A percentile compares a stretch with the other conserved stretches of the same genome.
phyloP scores from a whole-genome alignment of 495 filamentous ascomycete genomes.

The Ascodesmis nigricans region DNA sequence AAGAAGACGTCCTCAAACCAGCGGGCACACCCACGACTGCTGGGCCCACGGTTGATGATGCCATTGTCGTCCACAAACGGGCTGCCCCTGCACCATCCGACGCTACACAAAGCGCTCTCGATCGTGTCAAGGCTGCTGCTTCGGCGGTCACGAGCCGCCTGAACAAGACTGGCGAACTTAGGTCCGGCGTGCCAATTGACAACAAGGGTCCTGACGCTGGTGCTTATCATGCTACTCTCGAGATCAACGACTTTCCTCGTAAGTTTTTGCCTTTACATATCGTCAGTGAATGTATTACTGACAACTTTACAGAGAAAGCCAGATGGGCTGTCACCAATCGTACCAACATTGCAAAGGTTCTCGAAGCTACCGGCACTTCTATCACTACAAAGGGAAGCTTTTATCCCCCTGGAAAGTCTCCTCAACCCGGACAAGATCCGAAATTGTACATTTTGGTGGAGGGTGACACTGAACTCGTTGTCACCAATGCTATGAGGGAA shows the following conservation, averaged over 20 bases:
- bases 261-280: constrained; percentile 25
- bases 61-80: constrained; percentile 55
- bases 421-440: constrained; percentile 46
- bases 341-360: constrained; percentile 95
- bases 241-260: constrained; percentile 98
- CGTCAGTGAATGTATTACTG: too few species aligned
- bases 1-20: constrained; percentile 35
- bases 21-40: constrained; percentile 28
- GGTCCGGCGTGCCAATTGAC: constrained; percentile 85
- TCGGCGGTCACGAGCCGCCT: constrained; percentile 71
- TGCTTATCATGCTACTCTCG: constrained; percentile 87
- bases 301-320: constrained; percentile 50
- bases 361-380: constrained; percentile 81
- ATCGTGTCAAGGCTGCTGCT: constrained; percentile 65
- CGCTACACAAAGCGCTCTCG: constrained; percentile 45
- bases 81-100: constrained; percentile 25
- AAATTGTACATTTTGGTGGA: constrained; percentile 96
- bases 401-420: constrained; percentile 63
- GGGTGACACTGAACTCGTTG: constrained; percentile 83
- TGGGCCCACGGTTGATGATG: constrained; percentile 32
- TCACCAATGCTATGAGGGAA: constrained; percentile 78
- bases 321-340: constrained; percentile 97
- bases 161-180: constrained; percentile 63
- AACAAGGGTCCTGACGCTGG: constrained; percentile 97
- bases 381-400: constrained; percentile 95